Evolutionary conservation across 1,284 basidiomycete species (phyloP).

Genomic region (Pseudozyma hubeiensis): DNA sequence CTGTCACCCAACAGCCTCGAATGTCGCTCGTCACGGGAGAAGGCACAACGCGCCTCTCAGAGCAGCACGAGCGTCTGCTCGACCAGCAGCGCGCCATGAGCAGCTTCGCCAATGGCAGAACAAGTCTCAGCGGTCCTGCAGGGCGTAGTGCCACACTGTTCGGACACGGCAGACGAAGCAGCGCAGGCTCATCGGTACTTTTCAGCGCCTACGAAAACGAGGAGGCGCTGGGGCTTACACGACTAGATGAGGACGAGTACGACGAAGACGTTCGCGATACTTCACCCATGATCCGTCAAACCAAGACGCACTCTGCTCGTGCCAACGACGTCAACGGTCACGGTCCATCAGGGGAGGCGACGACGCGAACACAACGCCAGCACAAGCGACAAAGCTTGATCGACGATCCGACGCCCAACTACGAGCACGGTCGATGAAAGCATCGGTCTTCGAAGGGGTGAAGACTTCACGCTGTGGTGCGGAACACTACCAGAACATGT

Average conservation of each 20-base stretch:
- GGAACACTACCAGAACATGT: too few relatives aligned
- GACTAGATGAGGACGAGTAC: slow-evolving; percentile 56
- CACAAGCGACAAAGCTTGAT: slow-evolving; percentile 46
- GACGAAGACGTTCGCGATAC: slow-evolving; percentile 40
- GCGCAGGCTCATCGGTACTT: slow-evolving; percentile 50
- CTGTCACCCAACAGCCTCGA: slow-evolving; percentile 59
- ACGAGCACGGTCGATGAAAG: slow-evolving; percentile 19
- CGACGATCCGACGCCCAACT: slow-evolving; percentile 32
- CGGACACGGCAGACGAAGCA: slow-evolving; percentile 39
- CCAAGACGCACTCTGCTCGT: slow-evolving; percentile 22
- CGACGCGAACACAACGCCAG: slow-evolving; percentile 26
- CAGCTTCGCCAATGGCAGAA: slow-evolving; percentile 42
- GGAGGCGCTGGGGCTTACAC: slow-evolving; percentile 57
- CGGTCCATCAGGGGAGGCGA: slow-evolving; percentile 18
- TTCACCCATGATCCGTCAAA: slow-evolving; percentile 45
- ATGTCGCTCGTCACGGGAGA: slow-evolving; percentile 64
- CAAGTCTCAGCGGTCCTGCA: slow-evolving; percentile 25
- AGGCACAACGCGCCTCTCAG: slow-evolving; percentile 53
- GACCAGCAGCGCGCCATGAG: slow-evolving; percentile 47
- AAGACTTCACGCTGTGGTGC: too few relatives aligned
- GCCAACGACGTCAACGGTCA: slow-evolving; percentile 11
- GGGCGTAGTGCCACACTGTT: slow-evolving; percentile 35
- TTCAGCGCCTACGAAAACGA: slow-evolving; percentile 63
- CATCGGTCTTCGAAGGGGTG: not conserved
- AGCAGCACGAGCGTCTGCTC: slow-evolving; percentile 59